These are phyloP conservation scores for Pseudogymnoascus sp. DNA, from an alignment of 2,329 filamentous ascomycete genomes.

Conservation along the genomic window DNA sequence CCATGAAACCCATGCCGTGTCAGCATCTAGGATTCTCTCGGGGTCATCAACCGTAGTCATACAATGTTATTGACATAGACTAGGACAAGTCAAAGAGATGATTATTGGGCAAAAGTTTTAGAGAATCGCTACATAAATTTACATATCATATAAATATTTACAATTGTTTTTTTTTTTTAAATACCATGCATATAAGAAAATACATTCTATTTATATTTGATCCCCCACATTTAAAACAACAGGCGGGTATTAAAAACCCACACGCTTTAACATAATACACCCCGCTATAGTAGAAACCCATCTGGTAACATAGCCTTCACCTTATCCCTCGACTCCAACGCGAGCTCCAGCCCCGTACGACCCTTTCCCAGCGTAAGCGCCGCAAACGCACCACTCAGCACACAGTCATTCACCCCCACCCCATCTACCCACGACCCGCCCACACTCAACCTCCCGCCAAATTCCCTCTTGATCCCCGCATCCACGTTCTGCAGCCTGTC, in stretches of 20 bases:
- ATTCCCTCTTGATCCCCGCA: constrained; percentile 24
- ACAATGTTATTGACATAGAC: too few species aligned
- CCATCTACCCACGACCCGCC: constrained; percentile 41
- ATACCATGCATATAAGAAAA: neutral
- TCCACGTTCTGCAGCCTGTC: constrained; percentile 24
- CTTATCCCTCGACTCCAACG: neutral
- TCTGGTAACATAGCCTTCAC: neutral
- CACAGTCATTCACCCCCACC: constrained; percentile 45
- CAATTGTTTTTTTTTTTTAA: neutral
- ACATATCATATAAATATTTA: neutral
- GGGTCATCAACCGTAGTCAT: too few species aligned
- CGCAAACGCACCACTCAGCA: constrained; percentile 25
- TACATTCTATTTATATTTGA: neutral
- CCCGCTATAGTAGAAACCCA: neutral
- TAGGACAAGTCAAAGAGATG: too few species aligned
- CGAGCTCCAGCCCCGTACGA: neutral
- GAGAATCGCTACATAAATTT: too few species aligned
- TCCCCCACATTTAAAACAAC: neutral
- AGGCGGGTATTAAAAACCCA: neutral
- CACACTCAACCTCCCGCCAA: constrained; percentile 29
- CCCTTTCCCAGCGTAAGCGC: neutral
- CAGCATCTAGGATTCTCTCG: too few species aligned
- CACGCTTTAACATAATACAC: neutral
- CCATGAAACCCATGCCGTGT: too few species aligned
- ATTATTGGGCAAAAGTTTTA: neutral